Base-by-base conservation (phyloP, 2,329 filamentous ascomycete species). In the Diaporthe capsici region DNA sequence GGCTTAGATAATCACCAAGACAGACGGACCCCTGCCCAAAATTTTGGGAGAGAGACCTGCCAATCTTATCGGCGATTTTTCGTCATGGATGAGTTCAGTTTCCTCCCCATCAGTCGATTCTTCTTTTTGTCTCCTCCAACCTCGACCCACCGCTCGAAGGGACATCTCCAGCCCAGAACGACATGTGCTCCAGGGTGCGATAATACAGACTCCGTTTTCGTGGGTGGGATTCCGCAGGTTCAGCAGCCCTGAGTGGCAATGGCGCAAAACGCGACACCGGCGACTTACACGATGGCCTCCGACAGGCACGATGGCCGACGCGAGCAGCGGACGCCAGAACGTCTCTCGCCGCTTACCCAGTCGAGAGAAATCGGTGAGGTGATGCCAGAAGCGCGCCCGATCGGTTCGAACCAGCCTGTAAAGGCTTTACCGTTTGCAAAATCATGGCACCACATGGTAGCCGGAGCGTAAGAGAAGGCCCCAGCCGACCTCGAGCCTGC, bases 391-490 rank as follows among this genome's bases (percentile, higher is more conserved):
- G 75, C 80, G 65, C 70, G 76, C 67, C 71, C 76, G 2, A 49
- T 81, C 76, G 74, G 81, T 82, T 25, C 76, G 80, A 71, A 77
- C 82, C 76, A 74, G 51, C 77, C 58, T 42, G 79, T 82, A 72
- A 86, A 87, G 78, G 82, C 83, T 22, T 84, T 87, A 51, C 89
- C 90, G 2, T 90, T 90, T 80, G 88, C 92, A 25, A 96, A 95
- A 84, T 95, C 95, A 84, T 98, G 95, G 94, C 94, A 95, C 77
- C 95, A 98, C 87, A 93, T 98, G 81, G 90, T 98, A 75, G 96
- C 96, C 73, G 96, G 96, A 89, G 96, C 92, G 95, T 97, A 90
- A 81, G 90, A 87, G 22, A 68, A 55, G 9, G 10, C 58, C 47
- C 47, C 37, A 20, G 22, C 71, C 49, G 12, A 55, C 49, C 20